Evolutionary conservation across 257 asterid genomes (phyloP), one percentile per base, ranked within the genome.

Genomic region (Coffea canephora): DNA sequence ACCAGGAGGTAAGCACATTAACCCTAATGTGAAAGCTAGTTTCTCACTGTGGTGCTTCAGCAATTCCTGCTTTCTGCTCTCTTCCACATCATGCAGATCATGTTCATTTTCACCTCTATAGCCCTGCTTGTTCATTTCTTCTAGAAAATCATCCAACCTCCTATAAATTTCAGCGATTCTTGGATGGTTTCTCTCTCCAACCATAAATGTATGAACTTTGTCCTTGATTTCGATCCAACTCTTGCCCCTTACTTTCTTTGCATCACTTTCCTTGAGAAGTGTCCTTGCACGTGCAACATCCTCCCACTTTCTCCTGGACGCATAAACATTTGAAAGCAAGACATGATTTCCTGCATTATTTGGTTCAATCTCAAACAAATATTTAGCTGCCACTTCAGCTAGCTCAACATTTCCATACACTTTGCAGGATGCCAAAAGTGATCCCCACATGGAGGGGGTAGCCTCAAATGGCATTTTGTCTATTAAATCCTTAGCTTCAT

Each of bases 391-490:
- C 36, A 90, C 73, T 83, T 92, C 98, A 34, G 94, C 98, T 43
- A 94, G 66, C 77, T 92, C 94, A 59, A 96, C 93, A 43, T 94
- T 91, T 54, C 86, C 81, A 82, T 89, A 85, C 66, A 90, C 89
- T 83, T 89, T 92, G 83, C 97, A 93, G 4, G 96, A 89, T 31
- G 95, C 98, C 81, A 96, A 87, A 31, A 93, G 91, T 0, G 99
- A 93, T 4, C 99, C 99, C 98, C 97, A 95, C 82, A 93, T 91
- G 19, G 98, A 92, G 57, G 97, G 88, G 50, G 96, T 95, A 16
- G 97, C 89, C 79, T 89, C 91, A 83, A 88, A 90, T 3, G 98
- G 93, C 98, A 95, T 95, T 66, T 81, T 74, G 34, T 90, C 91
- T 6, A 93, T 90, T 67, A 95, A 84, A 71, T 82, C 87, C 85